These are phyloP conservation scores for Neofusicoccum laricinum DNA, from an alignment of 2,329 filamentous ascomycete genomes.

Conservation along the genomic window DNA sequence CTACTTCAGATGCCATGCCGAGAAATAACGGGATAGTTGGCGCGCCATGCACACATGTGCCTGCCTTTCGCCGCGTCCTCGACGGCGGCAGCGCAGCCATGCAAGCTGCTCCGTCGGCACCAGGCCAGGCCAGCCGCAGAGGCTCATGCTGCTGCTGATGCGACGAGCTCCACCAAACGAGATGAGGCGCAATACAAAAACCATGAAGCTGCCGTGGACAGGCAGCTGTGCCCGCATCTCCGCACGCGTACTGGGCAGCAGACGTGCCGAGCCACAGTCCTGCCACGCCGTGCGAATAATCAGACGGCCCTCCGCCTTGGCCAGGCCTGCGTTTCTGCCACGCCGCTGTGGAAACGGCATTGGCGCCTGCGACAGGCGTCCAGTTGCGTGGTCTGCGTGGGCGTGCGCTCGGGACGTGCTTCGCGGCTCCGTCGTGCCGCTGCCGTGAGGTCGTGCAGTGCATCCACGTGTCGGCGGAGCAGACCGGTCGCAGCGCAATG, in stretches of 20 bases:
- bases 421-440: too few species aligned
- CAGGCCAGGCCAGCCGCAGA: not conserved
- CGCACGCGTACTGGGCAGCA: not conserved
- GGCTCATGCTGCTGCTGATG: not conserved
- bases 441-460: not conserved
- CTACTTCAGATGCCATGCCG: not conserved
- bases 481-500: not conserved
- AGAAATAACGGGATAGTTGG: slow-evolving; percentile 1
- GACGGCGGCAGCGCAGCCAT: not conserved
- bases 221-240: too few species aligned
- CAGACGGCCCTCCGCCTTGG: too few species aligned
- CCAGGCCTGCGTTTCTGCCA: too few species aligned
- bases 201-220: not conserved
- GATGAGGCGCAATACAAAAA: not conserved
- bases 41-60: not conserved
- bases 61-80: too few species aligned
- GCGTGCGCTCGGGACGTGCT: not conserved
- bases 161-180: not conserved
- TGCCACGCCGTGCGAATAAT: too few species aligned
- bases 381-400: not conserved
- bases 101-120: not conserved
- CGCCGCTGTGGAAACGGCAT: not conserved
- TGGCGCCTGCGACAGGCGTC: not conserved
- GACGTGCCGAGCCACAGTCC: not conserved
- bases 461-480: not conserved